Base-by-base conservation (phyloP, 2,329 filamentous ascomycete species). In the Xylaria sp. region DNA sequence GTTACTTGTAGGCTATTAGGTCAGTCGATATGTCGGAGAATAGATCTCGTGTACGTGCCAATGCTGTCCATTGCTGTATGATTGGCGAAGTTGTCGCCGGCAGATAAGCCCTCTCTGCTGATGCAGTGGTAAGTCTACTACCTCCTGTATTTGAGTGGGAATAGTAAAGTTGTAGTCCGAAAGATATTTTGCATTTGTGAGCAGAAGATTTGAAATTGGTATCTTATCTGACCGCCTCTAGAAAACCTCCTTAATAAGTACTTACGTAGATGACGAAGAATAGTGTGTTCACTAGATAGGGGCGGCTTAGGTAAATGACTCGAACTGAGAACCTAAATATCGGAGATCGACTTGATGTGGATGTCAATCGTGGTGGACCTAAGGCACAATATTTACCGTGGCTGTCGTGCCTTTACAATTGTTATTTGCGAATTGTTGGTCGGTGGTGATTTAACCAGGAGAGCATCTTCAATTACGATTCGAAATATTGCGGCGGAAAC, bases 271-370 rank as follows among this genome's bases (percentile, higher is more conserved):
- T 6, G 33, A 54, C 20, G 13, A n/a, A 25, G 43, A 33, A 33
- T 13, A 23, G 62, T 25, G n/a, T 63, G 31, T 43, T 12, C 31
- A 15, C 20, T 36, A 6, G 5, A 36, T 20, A 20, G 25, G 48
- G 46, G 31, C 33, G 1, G 13, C 25, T n/a, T 39, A 55, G 56
- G 13, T 43, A 41, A 63, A 55, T 63, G 48, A 63, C 54, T 67
- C 46, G 58, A 10, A 52, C 41, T 15, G 13, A 33, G 46, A 54
- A 25, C 33, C 48, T 43, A 33, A 33, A 20, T 60, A 43, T 36
- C 41, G 41, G n/a, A 5, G 25, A 63, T 57, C 10, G n/a, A 9
- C 46, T 28, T 41, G 18, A 7, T 33, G 51, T 31, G n/a, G 13
- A 41, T 43, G 15, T 62, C 43, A 8, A 23, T 36, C 33, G 10